These are phyloP conservation scores for Pseudogymnoascus verrucosus DNA, from an alignment of 2,329 filamentous ascomycete species.

Conservation along the genomic window DNA sequence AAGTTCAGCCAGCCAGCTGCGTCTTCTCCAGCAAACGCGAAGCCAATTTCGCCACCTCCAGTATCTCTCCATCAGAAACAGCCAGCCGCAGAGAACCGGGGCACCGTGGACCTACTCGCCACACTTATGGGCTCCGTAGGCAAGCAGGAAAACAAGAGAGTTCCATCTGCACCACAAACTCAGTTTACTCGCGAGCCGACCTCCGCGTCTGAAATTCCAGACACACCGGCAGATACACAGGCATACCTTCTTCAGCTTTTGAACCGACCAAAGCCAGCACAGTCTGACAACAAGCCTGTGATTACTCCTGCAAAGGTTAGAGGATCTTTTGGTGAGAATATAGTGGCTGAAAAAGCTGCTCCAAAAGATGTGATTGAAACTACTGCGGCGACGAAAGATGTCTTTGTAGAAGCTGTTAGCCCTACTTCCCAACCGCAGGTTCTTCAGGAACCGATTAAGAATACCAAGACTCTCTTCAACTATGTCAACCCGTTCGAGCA, in stretches of 20 bases:
- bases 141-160: constrained; percentile 12
- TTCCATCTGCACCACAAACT: constrained; percentile 15
- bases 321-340: constrained; percentile 15
- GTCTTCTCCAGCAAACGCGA: constrained; percentile 19
- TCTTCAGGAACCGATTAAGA: constrained; percentile 15
- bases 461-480: constrained; percentile 43
- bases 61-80: constrained; percentile 16
- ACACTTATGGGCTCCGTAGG: constrained; percentile 22
- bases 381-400: constrained; percentile 36
- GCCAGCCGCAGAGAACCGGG: constrained; percentile 16
- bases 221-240: constrained; percentile 58
- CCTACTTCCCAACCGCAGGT: constrained; percentile 13
- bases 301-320: constrained; percentile 21
- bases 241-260: constrained; percentile 80
- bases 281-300: constrained; percentile 36
- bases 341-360: constrained; percentile 33
- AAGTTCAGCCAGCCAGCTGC: constrained; percentile 49
- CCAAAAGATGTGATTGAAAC: constrained; percentile 31
- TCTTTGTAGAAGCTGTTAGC: constrained; percentile 32
- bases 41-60: constrained; percentile 17
- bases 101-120: constrained; percentile 24
- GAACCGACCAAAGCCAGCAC: constrained; percentile 65
- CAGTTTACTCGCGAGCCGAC: constrained; percentile 4
- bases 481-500: constrained; percentile 68
- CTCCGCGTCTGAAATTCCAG: constrained; percentile 13